Conservation (phyloP, 495 filamentous ascomycete genomes). For the Trichocladium antarcticum region DNA sequence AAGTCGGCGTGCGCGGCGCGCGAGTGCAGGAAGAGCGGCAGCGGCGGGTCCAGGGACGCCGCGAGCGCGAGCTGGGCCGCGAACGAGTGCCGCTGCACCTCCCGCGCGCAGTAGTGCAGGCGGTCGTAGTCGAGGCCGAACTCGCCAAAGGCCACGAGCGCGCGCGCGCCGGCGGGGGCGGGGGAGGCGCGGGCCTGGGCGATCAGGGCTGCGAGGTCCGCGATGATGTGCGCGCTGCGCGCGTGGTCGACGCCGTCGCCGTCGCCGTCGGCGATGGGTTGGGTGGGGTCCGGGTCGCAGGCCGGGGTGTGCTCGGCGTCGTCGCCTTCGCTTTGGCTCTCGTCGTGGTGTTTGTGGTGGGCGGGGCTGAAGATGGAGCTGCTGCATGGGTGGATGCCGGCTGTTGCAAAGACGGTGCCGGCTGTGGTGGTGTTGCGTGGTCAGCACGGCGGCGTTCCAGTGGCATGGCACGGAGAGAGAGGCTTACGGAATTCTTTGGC, state of each 20-base stretch:
- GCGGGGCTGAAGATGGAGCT: slow-evolving; percentile 54
- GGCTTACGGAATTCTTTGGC: slow-evolving; percentile 58
- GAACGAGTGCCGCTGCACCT: slow-evolving; percentile 77
- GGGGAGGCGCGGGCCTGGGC: slow-evolving; percentile 29
- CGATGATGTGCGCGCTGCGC: slow-evolving; percentile 38
- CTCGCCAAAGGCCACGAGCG: slow-evolving; percentile 76
- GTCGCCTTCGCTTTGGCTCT: slow-evolving; percentile 21
- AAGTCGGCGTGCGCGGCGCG: slow-evolving; percentile 77
- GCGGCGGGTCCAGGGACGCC: slow-evolving; percentile 49
- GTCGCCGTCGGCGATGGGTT: slow-evolving; percentile 31
- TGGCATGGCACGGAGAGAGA: not conserved
- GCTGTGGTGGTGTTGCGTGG: slow-evolving; percentile 36
- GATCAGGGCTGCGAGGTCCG: slow-evolving; percentile 48
- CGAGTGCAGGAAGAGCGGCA: slow-evolving; percentile 86
- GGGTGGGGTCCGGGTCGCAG: slow-evolving; percentile 33
- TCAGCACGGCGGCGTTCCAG: too few relatives aligned
- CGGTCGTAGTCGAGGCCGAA: slow-evolving; percentile 95
- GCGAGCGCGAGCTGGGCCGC: slow-evolving; percentile 67
- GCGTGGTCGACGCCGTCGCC: slow-evolving; percentile 28
- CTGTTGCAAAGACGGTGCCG: slow-evolving; percentile 71
- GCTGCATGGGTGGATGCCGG: slow-evolving; percentile 87
- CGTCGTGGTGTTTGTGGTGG: slow-evolving; percentile 43
- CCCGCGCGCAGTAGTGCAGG: slow-evolving; percentile 61
- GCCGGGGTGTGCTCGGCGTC: slow-evolving; percentile 33
- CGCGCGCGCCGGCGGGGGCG: slow-evolving; percentile 14